Evolutionary conservation across 139 green algal genomes (phyloP).

Genomic region (Gonium pectorale): DNA sequence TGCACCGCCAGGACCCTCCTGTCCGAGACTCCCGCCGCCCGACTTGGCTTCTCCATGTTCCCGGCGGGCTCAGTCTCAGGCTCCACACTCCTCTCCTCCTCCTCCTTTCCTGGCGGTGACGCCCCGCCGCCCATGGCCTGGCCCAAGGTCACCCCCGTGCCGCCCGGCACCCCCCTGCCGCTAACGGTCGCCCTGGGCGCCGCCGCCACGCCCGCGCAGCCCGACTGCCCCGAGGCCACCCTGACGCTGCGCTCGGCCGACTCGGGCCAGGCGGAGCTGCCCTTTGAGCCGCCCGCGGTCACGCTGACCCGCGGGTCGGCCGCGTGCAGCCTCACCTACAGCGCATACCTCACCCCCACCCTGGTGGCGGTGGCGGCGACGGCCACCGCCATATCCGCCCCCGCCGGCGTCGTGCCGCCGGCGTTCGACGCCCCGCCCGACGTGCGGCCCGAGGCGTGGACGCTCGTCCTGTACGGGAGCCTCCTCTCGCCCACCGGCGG

Average conservation of each 20-base stretch:
- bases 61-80: no score
- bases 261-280: background rate
- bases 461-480: background rate
- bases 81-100: no score
- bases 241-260: background rate
- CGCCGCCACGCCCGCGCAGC: background rate
- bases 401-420: no score
- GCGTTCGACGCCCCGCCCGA: no score
- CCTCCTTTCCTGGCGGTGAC: no score
- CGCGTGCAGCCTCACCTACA: background rate
- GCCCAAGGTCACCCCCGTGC: constrained; percentile 8
- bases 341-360: constrained; percentile 7
- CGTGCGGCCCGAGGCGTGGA: no score
- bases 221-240: background rate
- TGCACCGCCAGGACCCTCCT: no score
- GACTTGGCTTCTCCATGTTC: no score
- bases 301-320: background rate
- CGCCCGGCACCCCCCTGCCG: background rate
- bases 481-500: background rate
- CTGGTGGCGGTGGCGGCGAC: background rate
- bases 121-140: no score
- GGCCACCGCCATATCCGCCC: no score
- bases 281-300: background rate
- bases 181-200: background rate
- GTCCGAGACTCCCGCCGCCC: no score